A percentile compares a stretch with the other conserved stretches of the same genome.
phyloP scores from a whole-genome alignment of 2,329 filamentous ascomycete genomes.

The Trichophyton schoenleinii region DNA sequence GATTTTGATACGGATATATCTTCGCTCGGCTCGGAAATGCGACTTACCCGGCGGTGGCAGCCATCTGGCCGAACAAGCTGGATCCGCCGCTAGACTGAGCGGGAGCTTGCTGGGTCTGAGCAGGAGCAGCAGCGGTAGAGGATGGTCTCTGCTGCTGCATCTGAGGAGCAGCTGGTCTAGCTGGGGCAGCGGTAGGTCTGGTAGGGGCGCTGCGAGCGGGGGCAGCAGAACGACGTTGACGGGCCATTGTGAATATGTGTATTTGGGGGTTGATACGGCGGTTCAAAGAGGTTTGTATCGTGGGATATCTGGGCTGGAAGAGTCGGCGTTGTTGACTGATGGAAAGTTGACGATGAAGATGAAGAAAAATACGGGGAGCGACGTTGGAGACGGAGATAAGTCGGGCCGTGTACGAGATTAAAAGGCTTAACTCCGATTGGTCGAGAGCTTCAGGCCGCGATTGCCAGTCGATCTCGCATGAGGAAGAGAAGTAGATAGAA shows the following conservation, averaged over 20 bases:
- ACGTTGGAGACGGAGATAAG: background rate
- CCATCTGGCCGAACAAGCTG: constrained; percentile 92
- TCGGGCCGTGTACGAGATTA: background rate
- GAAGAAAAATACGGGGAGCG: background rate
- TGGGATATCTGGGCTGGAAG: background rate
- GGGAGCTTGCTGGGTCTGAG: constrained; percentile 37
- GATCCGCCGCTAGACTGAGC: constrained; percentile 50
- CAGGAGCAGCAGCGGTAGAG: constrained; percentile 48
- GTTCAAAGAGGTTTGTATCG: background rate
- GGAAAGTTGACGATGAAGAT: background rate
- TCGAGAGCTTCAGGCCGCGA: background rate
- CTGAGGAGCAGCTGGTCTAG: constrained; percentile 41
- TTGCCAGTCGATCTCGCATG: constrained; percentile 1
- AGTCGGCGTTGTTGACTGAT: background rate
- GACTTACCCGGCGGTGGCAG: constrained; percentile 89
- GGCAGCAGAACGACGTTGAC: constrained; percentile 54
- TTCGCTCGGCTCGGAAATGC: constrained; percentile 4
- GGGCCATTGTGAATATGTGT: constrained; percentile 51
- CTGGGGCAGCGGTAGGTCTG: constrained; percentile 52
- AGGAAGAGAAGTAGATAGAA: background rate
- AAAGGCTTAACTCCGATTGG: background rate
- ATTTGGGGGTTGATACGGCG: background rate
- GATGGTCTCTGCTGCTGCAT: constrained; percentile 51
- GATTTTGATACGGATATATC: no score
- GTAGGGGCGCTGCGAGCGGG: constrained; percentile 46